Evolutionary conservation across 768 basidiomycete genomes (phyloP), one percentile per base, ranked within the genome.

Genomic region (Agaricus subrufescens): DNA sequence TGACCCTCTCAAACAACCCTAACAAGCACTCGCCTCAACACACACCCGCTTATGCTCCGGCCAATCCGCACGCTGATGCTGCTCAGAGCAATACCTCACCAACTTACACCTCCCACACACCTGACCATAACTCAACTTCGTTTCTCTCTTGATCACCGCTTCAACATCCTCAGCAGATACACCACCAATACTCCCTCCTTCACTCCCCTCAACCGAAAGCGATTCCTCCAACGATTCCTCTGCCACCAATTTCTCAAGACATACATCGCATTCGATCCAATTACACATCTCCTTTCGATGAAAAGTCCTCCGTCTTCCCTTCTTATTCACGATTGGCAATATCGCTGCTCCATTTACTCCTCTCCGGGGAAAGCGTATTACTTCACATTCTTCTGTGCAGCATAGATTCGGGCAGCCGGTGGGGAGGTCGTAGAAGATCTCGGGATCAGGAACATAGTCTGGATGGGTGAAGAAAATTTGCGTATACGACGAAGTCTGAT

Each of bases 301-400:
- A 27, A 49, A 52, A 61, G 73, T 81, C 48, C 77, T 75, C 60
- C 71, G 75, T 52, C 75, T 75, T 14, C 58, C 51, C 11, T 62
- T 60, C 19, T 54, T 57, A 23, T 47, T 52, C 51, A 49, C 52
- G 63, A 87, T 76, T 42, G 84, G 76, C 37, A 90, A 75, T 42
- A 89, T 74, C 3, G 78, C 78, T 4, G 88, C 87, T 2, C 73
- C 75, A 54, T 84, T 82, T 23, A 80, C 62, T 2, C 88, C 87
- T 54, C 77, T 73, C 54, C 87, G 73, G 2, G 88, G 88, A 60
- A 90, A 90, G 49, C 87, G 83, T 62, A 90, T 85, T 80, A 89
- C 87, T 69, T 90, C 87, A 65, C 87, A 90, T 65, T 90, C 87
- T 58, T 90, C 87, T 34, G 81, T 86, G 67, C 88, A 90, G 63